phyloP scores from a whole-genome alignment of 1,284 basidiomycete genomes.

The Apiotrichum sp. region DNA sequence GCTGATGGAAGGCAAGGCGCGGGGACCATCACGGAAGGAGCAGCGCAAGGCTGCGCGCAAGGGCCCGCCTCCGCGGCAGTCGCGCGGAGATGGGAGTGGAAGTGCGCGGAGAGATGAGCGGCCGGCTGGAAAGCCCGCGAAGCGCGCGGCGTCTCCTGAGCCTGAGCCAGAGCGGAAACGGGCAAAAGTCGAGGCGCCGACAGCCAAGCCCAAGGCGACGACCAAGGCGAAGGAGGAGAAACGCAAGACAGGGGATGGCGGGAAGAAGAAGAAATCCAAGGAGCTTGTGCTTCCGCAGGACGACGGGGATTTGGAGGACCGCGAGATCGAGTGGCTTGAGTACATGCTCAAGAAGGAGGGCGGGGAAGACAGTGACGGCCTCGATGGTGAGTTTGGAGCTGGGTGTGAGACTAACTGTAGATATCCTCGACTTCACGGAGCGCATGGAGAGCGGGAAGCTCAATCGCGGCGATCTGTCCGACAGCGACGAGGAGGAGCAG shows the following conservation, averaged over 20 bases:
- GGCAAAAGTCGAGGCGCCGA: conserved; percentile 17
- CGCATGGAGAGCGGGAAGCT: conserved; percentile 30
- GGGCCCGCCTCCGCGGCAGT: not conserved
- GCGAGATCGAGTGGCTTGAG: conserved; percentile 71
- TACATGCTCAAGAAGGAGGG: conserved; percentile 55
- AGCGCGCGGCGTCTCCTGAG: conserved; percentile 11
- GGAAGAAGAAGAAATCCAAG: conserved; percentile 17
- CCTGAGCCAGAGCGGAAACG: conserved; percentile 20
- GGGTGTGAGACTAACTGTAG: conserved; percentile 38
- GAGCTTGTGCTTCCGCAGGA: conserved; percentile 35
- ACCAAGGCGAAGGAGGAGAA: too few relatives aligned
- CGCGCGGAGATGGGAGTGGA: too few relatives aligned
- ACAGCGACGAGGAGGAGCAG: conserved; percentile 1
- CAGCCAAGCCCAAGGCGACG: not conserved
- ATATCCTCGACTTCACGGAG: conserved; percentile 49
- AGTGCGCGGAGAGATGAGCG: not conserved
- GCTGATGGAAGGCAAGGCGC: too few relatives aligned
- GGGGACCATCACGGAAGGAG: conserved; percentile 8
- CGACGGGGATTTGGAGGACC: conserved; percentile 58
- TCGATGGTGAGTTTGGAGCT: conserved; percentile 53
- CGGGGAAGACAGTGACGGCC: conserved; percentile 47
- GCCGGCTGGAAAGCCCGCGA: not conserved
- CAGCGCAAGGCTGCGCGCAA: conserved; percentile 18
- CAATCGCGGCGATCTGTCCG: conserved; percentile 1
- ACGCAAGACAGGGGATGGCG: too few relatives aligned